Evolutionary conservation across 2,329 filamentous ascomycete genomes (phyloP), one percentile per base, ranked within the genome.

Genomic region (Cladophialophora exuberans): DNA sequence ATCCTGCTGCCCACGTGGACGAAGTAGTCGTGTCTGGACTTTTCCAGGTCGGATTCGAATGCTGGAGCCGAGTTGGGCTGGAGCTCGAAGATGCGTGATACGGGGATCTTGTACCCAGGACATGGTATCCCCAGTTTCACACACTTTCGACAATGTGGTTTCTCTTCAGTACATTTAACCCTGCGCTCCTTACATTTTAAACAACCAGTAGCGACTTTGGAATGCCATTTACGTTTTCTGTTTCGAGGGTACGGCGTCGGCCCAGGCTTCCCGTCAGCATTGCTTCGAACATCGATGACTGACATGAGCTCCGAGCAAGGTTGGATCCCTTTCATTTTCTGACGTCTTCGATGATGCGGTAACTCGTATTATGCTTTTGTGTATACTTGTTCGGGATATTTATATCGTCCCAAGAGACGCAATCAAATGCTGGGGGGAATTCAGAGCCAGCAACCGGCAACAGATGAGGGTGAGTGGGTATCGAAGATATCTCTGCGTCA

Each of bases 141-240:
- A 49, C 67, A 68, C 45, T 60, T 55, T 17, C 31, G 20, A 53
- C 65, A 69, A 13, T 33, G 42, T 7, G 67, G 67, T 6, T 59
- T 64, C 17, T 58, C 58, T 38, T 69, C 67, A 36, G 62, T 66
- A 44, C 67, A 69, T 57, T 68, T 47, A 18, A 68, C 50, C 13
- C 44, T 36, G 17, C 59, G 30, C 26, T 38, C 13, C 35, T 62
- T 62, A 51, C 57, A 62, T 31, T 30, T 53, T 9, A 47, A 23
- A 35, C 59, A 62, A 23, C 59, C 59, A 13, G 46, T 52, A 9
- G 46, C 15, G 30, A 54, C 50, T 26, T 60, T 60, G 2, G 44
- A 10, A 17, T 55, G 52, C 52, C 54, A 60, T 47, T 45, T 58
- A 18, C 36, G 23, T 23, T 58, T 55, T 9, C 44, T 35, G 2